Evolutionary conservation across 1,139 yeast species (phyloP).

Genomic region (Ogataea hybrid): DNA sequence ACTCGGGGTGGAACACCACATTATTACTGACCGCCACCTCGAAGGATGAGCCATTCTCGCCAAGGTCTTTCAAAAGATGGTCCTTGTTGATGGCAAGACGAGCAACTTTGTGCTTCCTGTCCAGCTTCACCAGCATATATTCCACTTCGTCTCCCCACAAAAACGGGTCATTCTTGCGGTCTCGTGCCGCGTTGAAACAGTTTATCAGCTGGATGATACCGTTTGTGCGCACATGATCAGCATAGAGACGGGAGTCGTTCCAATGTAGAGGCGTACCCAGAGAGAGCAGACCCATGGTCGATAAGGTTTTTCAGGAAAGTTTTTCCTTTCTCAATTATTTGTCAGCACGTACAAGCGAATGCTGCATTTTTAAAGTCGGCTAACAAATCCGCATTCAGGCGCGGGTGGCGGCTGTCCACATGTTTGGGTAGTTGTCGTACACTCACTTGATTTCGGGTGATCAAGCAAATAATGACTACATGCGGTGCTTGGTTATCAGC

Average conservation of each 20-base stretch:
- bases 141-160: slow-evolving; percentile 98
- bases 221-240: slow-evolving; percentile 77
- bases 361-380: background rate
- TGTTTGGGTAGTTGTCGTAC: too few species aligned
- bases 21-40: slow-evolving; percentile 44
- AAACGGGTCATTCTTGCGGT: slow-evolving; percentile 58
- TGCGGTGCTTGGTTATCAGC: background rate
- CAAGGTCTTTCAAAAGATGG: slow-evolving; percentile 63
- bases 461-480: too few species aligned
- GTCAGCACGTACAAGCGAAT: slow-evolving; percentile 4
- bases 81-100: slow-evolving; percentile 73
- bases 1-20: slow-evolving; percentile 90
- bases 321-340: slow-evolving; percentile 7
- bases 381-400: background rate
- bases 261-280: slow-evolving; percentile 92
- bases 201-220: slow-evolving; percentile 78
- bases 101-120: slow-evolving; percentile 42
- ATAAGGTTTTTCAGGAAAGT: slow-evolving; percentile 2
- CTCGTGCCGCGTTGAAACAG: slow-evolving; percentile 62
- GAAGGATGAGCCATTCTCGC: slow-evolving; percentile 43
- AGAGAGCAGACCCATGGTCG: slow-evolving; percentile 41
- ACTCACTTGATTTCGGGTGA: too few species aligned
- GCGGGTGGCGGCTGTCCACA: too few species aligned
- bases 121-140: slow-evolving; percentile 50
- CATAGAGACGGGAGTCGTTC: slow-evolving; percentile 69